Base-by-base conservation (phyloP, 768 basidiomycete species). In the Cystobasidiopsis lactophilus region DNA sequence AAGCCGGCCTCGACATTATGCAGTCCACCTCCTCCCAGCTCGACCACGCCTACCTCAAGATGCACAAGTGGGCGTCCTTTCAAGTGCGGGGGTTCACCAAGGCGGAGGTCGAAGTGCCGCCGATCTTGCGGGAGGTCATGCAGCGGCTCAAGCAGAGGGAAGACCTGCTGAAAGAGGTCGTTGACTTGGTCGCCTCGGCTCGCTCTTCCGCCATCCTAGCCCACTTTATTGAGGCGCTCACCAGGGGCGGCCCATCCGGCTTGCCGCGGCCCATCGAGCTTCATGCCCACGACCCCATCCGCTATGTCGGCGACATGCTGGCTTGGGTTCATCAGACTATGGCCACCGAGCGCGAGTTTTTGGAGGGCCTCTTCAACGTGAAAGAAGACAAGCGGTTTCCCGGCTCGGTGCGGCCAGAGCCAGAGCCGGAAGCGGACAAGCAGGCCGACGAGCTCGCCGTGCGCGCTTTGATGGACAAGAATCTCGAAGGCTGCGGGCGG, bases 241-340 rank as follows among this genome's bases (percentile, higher is more conserved):
- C 88, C 0, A 75, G 83, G 13, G 88, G 89, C 5, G 1, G 82
- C 78, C 1, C 80, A 77, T 38, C 85, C 82, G 39, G 59, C 0
- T 50, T 56, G 30, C 21, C 19, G 70, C 81, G 89, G 4, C 85
- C 91, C 0, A 96, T 98, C 57, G 93, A 96, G 65, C 72, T 98
- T 2, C 93, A 98, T 62, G 93, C 93, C 0, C 93, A 98, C 60
- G 93, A 98, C 64, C 91, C 93, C 0, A 74, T 86, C 58, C 78
- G 91, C 30, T 98, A 98, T 64, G 78, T 91, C 14, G 93, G 93
- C 14, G 91, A 96, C 67, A 96, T 96, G 84, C 77, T 96, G 7
- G 91, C 89, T 0, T 95, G 91, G 91, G 79, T 95, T 0, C 91
- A 98, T 66, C 91, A 96, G 57, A 76, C 81, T 0, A 85, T 93